These are phyloP conservation scores for Staphylotrichum longicolle DNA, from an alignment of 495 filamentous ascomycete genomes.

Conservation along the genomic window DNA sequence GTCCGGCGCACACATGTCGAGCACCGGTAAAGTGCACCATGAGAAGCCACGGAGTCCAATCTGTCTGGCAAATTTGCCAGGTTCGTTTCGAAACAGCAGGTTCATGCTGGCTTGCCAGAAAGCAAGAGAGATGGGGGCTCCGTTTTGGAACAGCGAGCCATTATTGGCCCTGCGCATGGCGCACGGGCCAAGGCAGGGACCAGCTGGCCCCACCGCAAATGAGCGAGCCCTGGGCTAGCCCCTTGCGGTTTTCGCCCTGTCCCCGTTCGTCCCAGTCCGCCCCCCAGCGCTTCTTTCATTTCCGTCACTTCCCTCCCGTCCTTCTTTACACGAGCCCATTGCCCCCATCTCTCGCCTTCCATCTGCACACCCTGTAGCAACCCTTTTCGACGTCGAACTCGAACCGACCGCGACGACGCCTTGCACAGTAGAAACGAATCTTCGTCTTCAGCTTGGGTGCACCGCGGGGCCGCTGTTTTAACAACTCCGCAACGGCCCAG, in stretches of 20 bases:
- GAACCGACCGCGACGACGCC: too few species aligned
- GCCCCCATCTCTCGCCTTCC: neutral
- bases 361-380: neutral
- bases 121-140: neutral
- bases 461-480: constrained; percentile 2
- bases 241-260: constrained; percentile 9
- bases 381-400: too few species aligned
- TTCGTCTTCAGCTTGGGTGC: neutral
- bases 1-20: too few species aligned
- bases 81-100: constrained; percentile 1
- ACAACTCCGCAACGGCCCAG: neutral
- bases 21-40: neutral
- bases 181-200: neutral
- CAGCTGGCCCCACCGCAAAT: constrained; percentile 11
- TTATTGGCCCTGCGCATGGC: neutral
- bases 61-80: constrained; percentile 2
- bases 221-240: constrained; percentile 4
- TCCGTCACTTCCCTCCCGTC: constrained; percentile 7
- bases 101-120: neutral
- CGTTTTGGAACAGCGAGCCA: constrained; percentile 4
- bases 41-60: neutral
- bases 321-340: neutral
- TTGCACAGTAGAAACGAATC: neutral
- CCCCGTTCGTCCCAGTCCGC: neutral
- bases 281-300: constrained; percentile 5